Conservation (phyloP, 441 rosid genomes). For the Flueggea neowawraea region DNA sequence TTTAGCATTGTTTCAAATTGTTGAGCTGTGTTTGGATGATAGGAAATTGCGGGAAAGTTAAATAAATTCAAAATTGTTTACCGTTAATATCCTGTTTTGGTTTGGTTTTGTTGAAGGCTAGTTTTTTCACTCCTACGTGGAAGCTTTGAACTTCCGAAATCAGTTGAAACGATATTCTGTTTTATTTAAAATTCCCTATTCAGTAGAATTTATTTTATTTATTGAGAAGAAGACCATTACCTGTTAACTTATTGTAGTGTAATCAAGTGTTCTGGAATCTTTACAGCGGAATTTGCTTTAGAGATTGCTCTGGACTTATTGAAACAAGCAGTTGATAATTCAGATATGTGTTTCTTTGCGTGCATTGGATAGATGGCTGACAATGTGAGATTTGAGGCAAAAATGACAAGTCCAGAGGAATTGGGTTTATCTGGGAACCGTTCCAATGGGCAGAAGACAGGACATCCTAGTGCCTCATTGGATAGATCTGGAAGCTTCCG, state of each 20-base stretch:
- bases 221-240: background rate
- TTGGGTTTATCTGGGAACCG: slow-evolving; percentile 35
- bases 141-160: background rate
- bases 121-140: background rate
- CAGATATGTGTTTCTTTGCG: slow-evolving; percentile 17
- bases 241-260: slow-evolving; percentile 8
- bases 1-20: background rate
- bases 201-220: no score
- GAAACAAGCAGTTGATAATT: slow-evolving; percentile 4
- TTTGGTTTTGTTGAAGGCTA: background rate
- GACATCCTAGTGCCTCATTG: slow-evolving; percentile 29
- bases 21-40: slow-evolving; percentile 5
- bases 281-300: background rate
- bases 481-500: slow-evolving; percentile 59
- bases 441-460: slow-evolving; percentile 47
- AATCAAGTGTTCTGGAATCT: background rate
- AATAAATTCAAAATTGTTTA: background rate
- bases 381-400: slow-evolving; percentile 42
- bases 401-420: slow-evolving; percentile 39
- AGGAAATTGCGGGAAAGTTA: background rate
- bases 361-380: slow-evolving; percentile 36
- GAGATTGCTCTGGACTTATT: slow-evolving; percentile 9
- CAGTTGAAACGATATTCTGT: no score
- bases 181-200: background rate
- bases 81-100: background rate